A percentile compares a stretch with the other conserved stretches of the same genome.
phyloP scores from a whole-genome alignment of 768 basidiomycete genomes.

The Pleurotus sapidus region DNA sequence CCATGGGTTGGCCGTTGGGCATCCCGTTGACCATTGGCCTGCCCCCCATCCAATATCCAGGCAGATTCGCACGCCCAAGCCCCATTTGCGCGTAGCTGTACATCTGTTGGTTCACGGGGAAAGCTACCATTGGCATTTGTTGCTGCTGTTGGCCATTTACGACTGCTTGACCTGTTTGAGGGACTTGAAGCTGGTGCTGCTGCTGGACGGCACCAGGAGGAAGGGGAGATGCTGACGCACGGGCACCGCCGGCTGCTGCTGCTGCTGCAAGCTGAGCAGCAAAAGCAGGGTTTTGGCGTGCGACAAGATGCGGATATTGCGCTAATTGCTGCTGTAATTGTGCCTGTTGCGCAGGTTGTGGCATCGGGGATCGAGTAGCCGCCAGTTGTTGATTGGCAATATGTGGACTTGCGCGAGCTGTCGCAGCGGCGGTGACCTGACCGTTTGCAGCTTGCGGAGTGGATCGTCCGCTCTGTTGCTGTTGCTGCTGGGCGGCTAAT shows the following conservation, averaged over 20 bases:
- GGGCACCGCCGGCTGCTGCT: conserved; percentile 23
- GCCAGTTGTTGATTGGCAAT: conserved; percentile 27
- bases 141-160: neutral
- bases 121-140: neutral
- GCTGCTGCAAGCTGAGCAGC: conserved; percentile 23
- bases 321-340: conserved; percentile 18
- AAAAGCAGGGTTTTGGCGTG: conserved; percentile 13
- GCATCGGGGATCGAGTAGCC: conserved; percentile 25
- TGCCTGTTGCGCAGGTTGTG: conserved; percentile 22
- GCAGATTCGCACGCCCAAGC: neutral
- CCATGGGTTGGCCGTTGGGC: conserved; percentile 6
- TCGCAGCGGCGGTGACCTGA: conserved; percentile 12
- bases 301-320: conserved; percentile 15
- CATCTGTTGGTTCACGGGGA: conserved; percentile 3
- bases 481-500: conserved; percentile 9
- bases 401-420: conserved; percentile 34
- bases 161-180: conserved; percentile 1
- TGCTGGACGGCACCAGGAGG: conserved; percentile 4
- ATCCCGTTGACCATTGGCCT: conserved; percentile 1
- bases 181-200: conserved; percentile 13
- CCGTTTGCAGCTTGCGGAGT: conserved; percentile 24
- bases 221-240: conserved; percentile 6
- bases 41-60: conserved; percentile 1
- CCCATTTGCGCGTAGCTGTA: conserved; percentile 7
- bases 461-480: conserved; percentile 21